Conservation (phyloP, 1,284 basidiomycete species). For the Ceratobasidium sp. region DNA sequence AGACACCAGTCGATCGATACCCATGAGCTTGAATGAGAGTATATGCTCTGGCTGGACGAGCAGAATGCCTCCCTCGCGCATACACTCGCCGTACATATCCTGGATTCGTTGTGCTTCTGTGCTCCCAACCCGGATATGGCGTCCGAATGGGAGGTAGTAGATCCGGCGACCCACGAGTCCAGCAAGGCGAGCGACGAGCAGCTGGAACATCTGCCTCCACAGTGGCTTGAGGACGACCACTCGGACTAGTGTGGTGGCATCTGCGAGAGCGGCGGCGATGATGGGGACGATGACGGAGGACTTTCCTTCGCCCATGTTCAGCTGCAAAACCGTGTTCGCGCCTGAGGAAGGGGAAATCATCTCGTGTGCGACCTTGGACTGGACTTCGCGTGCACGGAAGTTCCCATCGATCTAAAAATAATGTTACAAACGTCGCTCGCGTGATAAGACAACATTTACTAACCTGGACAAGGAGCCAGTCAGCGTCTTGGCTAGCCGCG, state of each 20-base stretch:
- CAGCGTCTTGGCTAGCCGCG: not conserved
- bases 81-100: conserved; percentile 60
- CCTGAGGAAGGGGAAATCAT: conserved; percentile 64
- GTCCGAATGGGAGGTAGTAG: conserved; percentile 66
- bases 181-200: conserved; percentile 62
- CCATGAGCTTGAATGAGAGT: conserved; percentile 65
- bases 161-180: conserved; percentile 64
- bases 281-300: conserved; percentile 67
- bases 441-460: not conserved
- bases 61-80: conserved; percentile 60
- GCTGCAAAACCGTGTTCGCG: conserved; percentile 62
- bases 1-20: conserved; percentile 57
- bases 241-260: conserved; percentile 62
- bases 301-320: conserved; percentile 74
- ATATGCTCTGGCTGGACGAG: conserved; percentile 68
- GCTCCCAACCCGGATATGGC: conserved; percentile 55
- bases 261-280: conserved; percentile 59
- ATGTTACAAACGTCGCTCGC: not conserved
- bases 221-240: conserved; percentile 65
- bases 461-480: conserved; percentile 42
- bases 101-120: conserved; percentile 52
- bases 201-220: conserved; percentile 63
- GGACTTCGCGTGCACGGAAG: conserved; percentile 61
- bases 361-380: conserved; percentile 60
- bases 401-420: conserved; percentile 62